Evolutionary conservation across 148 eudicot species (phyloP).

Genomic region (Heliosperma pusillum): DNA sequence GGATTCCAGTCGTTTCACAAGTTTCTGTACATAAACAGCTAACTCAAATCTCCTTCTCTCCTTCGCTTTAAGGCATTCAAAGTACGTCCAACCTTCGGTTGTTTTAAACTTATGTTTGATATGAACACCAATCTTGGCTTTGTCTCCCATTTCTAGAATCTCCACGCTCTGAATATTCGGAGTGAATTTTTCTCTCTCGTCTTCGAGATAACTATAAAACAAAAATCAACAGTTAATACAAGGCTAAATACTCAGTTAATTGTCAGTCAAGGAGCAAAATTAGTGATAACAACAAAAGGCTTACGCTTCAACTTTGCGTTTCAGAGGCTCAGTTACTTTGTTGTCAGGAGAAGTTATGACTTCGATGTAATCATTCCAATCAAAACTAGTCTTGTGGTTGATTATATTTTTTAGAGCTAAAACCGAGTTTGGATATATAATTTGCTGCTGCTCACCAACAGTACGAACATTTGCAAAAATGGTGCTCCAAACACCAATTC

Average conservation of each 20-base stretch:
- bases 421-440: conserved; percentile 15
- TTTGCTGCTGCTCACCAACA: background rate
- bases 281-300: too few relatives aligned
- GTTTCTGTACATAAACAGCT: background rate
- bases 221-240: background rate
- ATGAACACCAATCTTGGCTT: background rate
- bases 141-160: background rate
- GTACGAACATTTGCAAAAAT: background rate
- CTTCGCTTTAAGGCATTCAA: background rate
- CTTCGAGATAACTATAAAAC: background rate
- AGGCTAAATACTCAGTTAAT: background rate
- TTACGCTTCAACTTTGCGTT: background rate
- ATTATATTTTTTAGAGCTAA: conserved; percentile 4
- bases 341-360: background rate
- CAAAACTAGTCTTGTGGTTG: conserved; percentile 13
- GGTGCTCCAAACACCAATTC: conserved; percentile 14
- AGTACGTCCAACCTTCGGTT: background rate
- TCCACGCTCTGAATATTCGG: background rate
- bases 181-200: background rate
- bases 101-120: background rate
- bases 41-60: background rate
- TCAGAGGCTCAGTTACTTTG: background rate
- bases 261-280: background rate
- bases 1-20: too few relatives aligned
- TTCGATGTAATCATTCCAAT: conserved; percentile 13